Conservation (phyloP, 768 basidiomycete species). For the Rhizopogon salebrosus region DNA sequence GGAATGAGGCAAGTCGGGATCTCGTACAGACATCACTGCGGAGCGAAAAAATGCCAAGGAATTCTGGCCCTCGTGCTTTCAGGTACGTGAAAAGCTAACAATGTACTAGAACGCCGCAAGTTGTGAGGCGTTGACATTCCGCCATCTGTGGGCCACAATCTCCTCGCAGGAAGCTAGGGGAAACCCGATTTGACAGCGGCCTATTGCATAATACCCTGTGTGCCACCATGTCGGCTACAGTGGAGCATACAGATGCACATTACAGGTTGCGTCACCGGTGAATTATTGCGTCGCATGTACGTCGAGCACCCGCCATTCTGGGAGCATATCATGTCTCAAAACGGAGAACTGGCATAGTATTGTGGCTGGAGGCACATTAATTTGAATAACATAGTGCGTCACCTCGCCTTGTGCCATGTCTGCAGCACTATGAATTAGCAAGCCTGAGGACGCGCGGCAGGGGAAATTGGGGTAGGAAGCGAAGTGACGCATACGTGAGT, state of each 20-base stretch:
- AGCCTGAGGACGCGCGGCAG: neutral
- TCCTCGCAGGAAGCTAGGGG: neutral
- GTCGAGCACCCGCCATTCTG: neutral
- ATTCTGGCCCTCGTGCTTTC: neutral
- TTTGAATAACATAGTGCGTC: neutral
- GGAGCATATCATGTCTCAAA: neutral
- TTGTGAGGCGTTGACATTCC: neutral
- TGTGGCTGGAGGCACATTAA: neutral
- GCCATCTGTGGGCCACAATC: neutral
- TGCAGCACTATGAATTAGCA: neutral
- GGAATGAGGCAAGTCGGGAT: conserved; percentile 1
- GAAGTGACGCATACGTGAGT: neutral
- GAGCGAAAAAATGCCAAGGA: neutral
- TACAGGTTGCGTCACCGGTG: neutral
- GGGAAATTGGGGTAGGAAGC: neutral
- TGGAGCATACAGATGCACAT: too few species aligned
- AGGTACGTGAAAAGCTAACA: neutral
- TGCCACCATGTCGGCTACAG: too few species aligned
- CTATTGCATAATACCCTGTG: neutral
- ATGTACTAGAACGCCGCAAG: neutral
- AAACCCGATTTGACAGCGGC: neutral
- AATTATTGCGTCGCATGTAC: neutral
- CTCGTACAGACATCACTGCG: neutral
- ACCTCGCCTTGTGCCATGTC: neutral
- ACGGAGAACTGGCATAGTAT: neutral